Evolutionary conservation across 2,329 filamentous ascomycete genomes (phyloP).

Genomic region (Fusarium sublunatum): DNA sequence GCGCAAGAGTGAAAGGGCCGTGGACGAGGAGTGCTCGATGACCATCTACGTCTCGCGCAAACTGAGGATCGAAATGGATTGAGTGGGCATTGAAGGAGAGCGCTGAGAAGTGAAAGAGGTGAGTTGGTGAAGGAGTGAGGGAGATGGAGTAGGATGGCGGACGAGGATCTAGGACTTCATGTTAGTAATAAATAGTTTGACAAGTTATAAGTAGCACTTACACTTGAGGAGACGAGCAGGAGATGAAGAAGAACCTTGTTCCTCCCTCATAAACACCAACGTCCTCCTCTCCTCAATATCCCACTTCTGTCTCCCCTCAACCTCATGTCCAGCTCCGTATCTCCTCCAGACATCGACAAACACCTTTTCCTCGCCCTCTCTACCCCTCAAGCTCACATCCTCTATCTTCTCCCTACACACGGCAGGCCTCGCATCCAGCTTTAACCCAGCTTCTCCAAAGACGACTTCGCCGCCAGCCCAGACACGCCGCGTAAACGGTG

Average conservation of each 20-base stretch:
- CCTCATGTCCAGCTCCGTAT: slow-evolving; percentile 52
- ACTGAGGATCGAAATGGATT: slow-evolving; percentile 85
- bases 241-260: slow-evolving; percentile 30
- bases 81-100: slow-evolving; percentile 92
- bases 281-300: slow-evolving; percentile 61
- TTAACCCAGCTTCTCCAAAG: slow-evolving; percentile 58
- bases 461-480: slow-evolving; percentile 85
- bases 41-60: slow-evolving; percentile 77
- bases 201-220: slow-evolving; percentile 30
- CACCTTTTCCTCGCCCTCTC: slow-evolving; percentile 56
- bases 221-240: slow-evolving; percentile 45
- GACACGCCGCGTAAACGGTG: slow-evolving; percentile 78
- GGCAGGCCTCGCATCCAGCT: slow-evolving; percentile 54
- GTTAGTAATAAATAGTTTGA: background rate
- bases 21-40: slow-evolving; percentile 84
- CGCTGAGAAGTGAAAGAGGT: slow-evolving; percentile 91
- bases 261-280: slow-evolving; percentile 64
- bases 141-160: slow-evolving; percentile 57
- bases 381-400: slow-evolving; percentile 52
- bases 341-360: slow-evolving; percentile 63
- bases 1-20: slow-evolving; percentile 81
- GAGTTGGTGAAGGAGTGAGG: slow-evolving; percentile 72
- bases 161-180: slow-evolving; percentile 47
- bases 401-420: slow-evolving; percentile 61
- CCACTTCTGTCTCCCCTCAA: slow-evolving; percentile 31